Conservation (phyloP, 768 basidiomycete genomes). For the Mycena sanguinolenta region DNA sequence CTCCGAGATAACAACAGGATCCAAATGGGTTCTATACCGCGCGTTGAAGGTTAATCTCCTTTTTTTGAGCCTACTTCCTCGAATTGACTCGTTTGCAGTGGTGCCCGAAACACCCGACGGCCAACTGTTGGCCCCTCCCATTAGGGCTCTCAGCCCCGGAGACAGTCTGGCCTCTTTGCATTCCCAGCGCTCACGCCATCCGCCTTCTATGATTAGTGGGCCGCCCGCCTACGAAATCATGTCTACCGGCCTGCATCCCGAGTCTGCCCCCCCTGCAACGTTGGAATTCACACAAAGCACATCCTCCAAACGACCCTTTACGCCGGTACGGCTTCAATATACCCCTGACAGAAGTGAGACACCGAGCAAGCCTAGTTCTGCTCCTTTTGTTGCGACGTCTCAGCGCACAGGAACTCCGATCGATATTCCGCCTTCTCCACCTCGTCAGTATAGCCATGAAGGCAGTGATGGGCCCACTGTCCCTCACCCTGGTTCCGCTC, state of each 20-base stretch:
- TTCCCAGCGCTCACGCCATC: constrained; percentile 11
- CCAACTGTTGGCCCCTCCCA: constrained; percentile 5
- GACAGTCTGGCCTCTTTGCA: constrained; percentile 25
- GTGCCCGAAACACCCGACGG: background rate
- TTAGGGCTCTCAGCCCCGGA: background rate
- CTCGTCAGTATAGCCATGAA: constrained; percentile 9
- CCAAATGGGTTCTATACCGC: constrained; percentile 15
- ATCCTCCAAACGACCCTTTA: constrained; percentile 6
- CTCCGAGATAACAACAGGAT: constrained; percentile 17
- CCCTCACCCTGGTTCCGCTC: background rate
- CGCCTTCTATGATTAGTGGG: constrained; percentile 28
- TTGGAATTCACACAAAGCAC: constrained; percentile 15
- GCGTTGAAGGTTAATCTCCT: constrained; percentile 17
- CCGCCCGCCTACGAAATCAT: constrained; percentile 33
- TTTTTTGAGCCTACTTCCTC: background rate
- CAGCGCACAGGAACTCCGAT: background rate
- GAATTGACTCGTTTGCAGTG: constrained; percentile 13
- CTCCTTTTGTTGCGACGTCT: constrained; percentile 9
- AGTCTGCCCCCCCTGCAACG: constrained; percentile 24
- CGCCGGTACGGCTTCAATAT: background rate
- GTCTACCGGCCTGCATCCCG: constrained; percentile 5
- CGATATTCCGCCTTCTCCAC: background rate
- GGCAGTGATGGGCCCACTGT: constrained; percentile 19
- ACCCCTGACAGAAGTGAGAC: background rate
- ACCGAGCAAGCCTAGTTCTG: constrained; percentile 8